Evolutionary conservation across 2,329 filamentous ascomycete genomes (phyloP).

Genomic region (Fusarium sp.): DNA sequence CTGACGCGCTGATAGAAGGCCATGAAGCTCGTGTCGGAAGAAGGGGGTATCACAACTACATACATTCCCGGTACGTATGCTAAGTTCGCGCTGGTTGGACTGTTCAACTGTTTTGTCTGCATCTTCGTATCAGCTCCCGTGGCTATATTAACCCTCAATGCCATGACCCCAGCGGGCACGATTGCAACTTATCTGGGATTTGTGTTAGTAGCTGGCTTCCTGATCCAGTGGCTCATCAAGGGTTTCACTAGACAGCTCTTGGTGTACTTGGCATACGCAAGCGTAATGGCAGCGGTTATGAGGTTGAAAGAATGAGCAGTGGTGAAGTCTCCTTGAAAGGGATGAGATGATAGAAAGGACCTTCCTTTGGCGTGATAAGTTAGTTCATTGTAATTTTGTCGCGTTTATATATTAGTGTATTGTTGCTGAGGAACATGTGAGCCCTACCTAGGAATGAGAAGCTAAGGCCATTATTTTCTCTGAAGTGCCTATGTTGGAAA

Average conservation of each 20-base stretch:
- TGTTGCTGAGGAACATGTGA: background rate
- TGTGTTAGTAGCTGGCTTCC: constrained; percentile 13
- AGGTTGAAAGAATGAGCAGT: background rate
- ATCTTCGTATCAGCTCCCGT: constrained; percentile 16
- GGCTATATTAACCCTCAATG: constrained; percentile 12
- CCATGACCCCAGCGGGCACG: background rate
- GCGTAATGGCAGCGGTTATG: constrained; percentile 23
- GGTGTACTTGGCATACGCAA: constrained; percentile 23
- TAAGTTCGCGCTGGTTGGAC: background rate
- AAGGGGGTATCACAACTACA: background rate
- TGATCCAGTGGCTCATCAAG: constrained; percentile 10
- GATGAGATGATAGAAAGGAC: background rate
- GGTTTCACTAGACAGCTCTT: constrained; percentile 21
- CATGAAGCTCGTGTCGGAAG: background rate
- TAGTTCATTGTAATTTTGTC: background rate
- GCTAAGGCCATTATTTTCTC: background rate
- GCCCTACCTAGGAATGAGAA: background rate
- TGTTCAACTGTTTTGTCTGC: constrained; percentile 14
- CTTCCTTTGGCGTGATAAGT: background rate
- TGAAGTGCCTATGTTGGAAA: background rate
- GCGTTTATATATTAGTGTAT: background rate
- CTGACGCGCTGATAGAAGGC: constrained; percentile 4
- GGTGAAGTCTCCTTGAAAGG: background rate
- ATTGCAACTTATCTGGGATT: constrained; percentile 18
- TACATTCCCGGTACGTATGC: background rate